Conservation (phyloP, 768 basidiomycete species). For the Macrolepiota albuminosa region DNA sequence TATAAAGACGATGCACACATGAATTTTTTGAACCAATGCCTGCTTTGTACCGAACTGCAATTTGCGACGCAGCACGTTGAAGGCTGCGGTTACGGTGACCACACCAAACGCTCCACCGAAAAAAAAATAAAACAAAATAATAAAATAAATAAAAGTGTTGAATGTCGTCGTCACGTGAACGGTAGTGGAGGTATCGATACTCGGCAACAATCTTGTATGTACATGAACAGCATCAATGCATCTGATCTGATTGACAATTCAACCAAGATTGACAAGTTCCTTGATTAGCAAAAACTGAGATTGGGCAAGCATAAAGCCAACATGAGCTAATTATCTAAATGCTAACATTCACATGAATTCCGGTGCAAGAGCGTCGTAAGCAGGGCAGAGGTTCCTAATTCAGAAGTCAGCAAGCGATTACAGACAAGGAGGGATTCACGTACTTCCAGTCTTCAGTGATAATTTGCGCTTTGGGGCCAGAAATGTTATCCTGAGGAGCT, state of each 20-base stretch:
- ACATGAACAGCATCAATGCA: neutral
- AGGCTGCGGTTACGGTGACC: too few relatives aligned
- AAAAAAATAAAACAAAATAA: too few relatives aligned
- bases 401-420: neutral
- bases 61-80: too few relatives aligned
- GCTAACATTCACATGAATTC: neutral
- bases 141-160: too few relatives aligned
- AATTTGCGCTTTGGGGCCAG: constrained; percentile 26
- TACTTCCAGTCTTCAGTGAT: constrained; percentile 23
- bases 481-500: constrained; percentile 22
- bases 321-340: neutral
- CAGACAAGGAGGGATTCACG: constrained; percentile 12
- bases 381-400: neutral
- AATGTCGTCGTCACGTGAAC: too few relatives aligned
- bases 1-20: too few relatives aligned
- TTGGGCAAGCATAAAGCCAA: neutral
- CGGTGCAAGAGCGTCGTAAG: neutral
- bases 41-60: too few relatives aligned
- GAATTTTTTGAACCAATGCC: too few relatives aligned
- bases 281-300: neutral
- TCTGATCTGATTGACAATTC: neutral
- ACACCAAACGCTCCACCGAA: too few relatives aligned
- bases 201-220: too few relatives aligned
- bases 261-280: neutral
- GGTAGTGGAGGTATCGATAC: too few relatives aligned